Evolutionary conservation across 768 basidiomycete genomes (phyloP).

Genomic region (Xerocomellus intermedius): DNA sequence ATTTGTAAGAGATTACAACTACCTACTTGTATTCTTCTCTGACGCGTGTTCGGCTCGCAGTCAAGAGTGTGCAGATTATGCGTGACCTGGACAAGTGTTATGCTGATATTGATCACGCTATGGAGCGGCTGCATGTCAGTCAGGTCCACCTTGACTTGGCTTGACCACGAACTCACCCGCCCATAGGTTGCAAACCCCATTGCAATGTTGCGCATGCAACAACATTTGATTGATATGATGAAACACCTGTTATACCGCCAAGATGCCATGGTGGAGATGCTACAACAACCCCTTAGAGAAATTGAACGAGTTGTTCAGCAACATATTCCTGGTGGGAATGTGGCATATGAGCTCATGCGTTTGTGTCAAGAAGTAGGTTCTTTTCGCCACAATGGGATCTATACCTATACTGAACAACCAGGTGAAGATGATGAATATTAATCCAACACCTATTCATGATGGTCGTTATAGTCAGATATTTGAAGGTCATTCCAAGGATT

Average conservation of each 20-base stretch:
- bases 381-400: too few relatives aligned
- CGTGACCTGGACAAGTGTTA: conserved; percentile 45
- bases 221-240: conserved; percentile 27
- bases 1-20: conserved; percentile 35
- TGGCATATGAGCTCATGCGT: conserved; percentile 27
- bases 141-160: neutral
- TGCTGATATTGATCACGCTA: conserved; percentile 41
- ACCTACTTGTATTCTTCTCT: conserved; percentile 1
- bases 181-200: conserved; percentile 24
- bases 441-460: too few relatives aligned
- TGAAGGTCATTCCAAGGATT: too few relatives aligned
- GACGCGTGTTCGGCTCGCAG: conserved; percentile 26
- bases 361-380: too few relatives aligned
- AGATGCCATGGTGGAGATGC: conserved; percentile 36
- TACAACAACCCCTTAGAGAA: conserved; percentile 41
- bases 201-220: conserved; percentile 30
- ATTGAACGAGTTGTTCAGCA: conserved; percentile 38
- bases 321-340: conserved; percentile 40
- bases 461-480: too few relatives aligned
- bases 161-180: neutral
- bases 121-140: conserved; percentile 45
- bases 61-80: conserved; percentile 45
- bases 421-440: too few relatives aligned
- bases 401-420: too few relatives aligned
- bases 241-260: conserved; percentile 28